These are phyloP conservation scores for Myxozyma monticola DNA, from an alignment of 805 yeast species.

Conservation along the genomic window DNA sequence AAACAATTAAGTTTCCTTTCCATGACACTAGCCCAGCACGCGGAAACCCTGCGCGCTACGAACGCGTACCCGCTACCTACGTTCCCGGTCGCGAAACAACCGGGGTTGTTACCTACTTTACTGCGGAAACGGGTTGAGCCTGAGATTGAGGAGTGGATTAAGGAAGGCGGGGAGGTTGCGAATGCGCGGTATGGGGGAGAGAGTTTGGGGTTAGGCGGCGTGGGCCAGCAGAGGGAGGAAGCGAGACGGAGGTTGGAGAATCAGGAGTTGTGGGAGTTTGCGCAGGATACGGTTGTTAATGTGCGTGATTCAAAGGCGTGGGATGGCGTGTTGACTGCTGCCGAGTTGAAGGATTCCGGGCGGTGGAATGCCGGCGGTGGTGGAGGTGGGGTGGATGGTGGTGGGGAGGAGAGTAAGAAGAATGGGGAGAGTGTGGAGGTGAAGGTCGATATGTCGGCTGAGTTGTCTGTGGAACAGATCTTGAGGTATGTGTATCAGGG, in stretches of 20 bases:
- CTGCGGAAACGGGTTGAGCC: conserved; percentile 86
- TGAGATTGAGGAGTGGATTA: conserved; percentile 85
- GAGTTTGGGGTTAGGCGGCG: not conserved
- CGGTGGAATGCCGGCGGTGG: not conserved
- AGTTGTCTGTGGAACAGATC: conserved; percentile 22
- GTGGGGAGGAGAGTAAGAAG: not conserved
- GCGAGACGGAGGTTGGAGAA: conserved; percentile 46
- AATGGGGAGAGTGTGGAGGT: conserved; percentile 34
- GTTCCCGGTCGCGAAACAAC: conserved; percentile 84
- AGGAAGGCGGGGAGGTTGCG: conserved; percentile 32
- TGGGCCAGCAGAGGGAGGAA: not conserved
- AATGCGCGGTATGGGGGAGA: not conserved
- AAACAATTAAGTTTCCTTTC: conserved; percentile 84
- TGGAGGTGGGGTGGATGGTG: not conserved
- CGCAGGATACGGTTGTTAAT: conserved; percentile 54
- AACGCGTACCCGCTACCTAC: conserved; percentile 80
- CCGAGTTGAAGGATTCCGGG: conserved; percentile 41
- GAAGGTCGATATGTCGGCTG: not conserved
- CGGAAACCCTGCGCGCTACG: conserved; percentile 59
- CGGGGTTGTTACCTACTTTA: conserved; percentile 77
- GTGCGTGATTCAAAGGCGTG: conserved; percentile 58
- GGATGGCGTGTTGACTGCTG: conserved; percentile 58
- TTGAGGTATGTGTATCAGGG: conserved; percentile 27
- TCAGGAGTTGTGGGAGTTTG: conserved; percentile 65
- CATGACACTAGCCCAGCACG: conserved; percentile 60